Evolutionary conservation across 1,284 basidiomycete species (phyloP), one percentile per base, ranked within the genome.

Genomic region (Rhodotorula sp.): DNA sequence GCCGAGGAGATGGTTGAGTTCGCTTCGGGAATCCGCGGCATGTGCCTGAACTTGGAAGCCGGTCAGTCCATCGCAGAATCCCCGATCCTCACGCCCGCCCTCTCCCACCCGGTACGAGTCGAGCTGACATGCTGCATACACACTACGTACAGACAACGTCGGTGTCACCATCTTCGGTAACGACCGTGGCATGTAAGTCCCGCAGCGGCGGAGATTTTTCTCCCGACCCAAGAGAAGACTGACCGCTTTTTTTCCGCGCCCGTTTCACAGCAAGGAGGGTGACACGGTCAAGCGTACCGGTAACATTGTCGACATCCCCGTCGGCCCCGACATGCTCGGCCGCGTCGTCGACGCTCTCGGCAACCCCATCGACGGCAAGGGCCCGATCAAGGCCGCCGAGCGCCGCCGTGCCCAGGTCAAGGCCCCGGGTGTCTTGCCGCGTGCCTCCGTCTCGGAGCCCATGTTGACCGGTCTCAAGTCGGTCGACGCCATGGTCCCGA

Each of bases 1-100:
- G 91, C 91, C 86, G 95, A 99, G 86, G 95, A 99, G 89, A 98
- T 99, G 95, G 95, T 99, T 87, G 95, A 99, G 87, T 99, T 99
- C 89, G 93, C 95, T 71, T 98, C 95, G 69, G 95, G 95, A 86
- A 89, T 99, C 81, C 81, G 81, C 68, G 82, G 82, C 74, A 79
- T 79, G 78, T 95, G 92, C 84, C 86, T 99, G 83, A 99, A 99
- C 91, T 91, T 99, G 88, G 95, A 99, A 86, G 93, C 95, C 85
- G 95, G 98, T 91, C 95, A 97, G 47, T 48, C 21, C n/a, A 43
- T 10, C 38, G 14, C 38, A 3, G 14, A 43, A 1, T 43, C 38
- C 38, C 10, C 38, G 38, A 12, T 14, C 38, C 38, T 43, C 38
- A 43, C 12, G 38, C 38, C 31, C 64, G 34, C 58, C 45, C 26